phyloP scores from a whole-genome alignment of 768 basidiomycete species.

The Porpolomopsis calyptriformis region DNA sequence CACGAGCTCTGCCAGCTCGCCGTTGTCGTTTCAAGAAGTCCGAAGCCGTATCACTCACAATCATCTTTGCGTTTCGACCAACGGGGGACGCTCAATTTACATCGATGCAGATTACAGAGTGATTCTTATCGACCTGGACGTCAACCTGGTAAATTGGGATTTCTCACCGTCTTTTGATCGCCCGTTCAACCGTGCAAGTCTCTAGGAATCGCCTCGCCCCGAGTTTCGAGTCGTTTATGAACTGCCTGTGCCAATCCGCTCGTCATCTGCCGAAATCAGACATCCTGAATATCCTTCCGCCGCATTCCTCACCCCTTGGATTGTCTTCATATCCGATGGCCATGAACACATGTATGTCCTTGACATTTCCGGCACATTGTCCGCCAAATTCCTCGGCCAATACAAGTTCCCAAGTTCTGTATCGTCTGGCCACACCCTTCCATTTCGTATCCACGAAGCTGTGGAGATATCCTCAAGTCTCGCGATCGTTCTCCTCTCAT shows the following conservation, averaged over 20 bases:
- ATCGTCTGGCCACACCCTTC: conserved; percentile 21
- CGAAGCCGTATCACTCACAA: conserved; percentile 80
- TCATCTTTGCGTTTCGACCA: conserved; percentile 47
- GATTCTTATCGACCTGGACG: conserved; percentile 43
- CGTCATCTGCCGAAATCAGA: conserved; percentile 26
- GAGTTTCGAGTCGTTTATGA: conserved; percentile 48
- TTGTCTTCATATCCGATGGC: conserved; percentile 59
- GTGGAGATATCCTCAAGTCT: conserved; percentile 27
- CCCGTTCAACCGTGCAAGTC: conserved; percentile 16
- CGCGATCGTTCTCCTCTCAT: conserved; percentile 47
- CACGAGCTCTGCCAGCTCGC: conserved; percentile 47
- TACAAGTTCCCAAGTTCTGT: conserved; percentile 42
- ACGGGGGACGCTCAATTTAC: conserved; percentile 46
- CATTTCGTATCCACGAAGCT: conserved; percentile 35
- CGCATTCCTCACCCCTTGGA: conserved; percentile 38
- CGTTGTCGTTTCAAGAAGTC: conserved; percentile 70
- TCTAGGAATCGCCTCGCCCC: conserved; percentile 41
- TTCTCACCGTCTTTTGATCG: conserved; percentile 8
- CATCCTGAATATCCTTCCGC: conserved; percentile 71
- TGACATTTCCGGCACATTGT: conserved; percentile 27
- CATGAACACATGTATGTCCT: conserved; percentile 57
- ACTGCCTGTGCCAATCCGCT: conserved; percentile 43
- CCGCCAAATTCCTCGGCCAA: conserved; percentile 38
- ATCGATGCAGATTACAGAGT: conserved; percentile 56
- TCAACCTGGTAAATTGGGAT: conserved; percentile 18